A percentile compares a stretch with the other conserved stretches of the same genome.
phyloP scores from a whole-genome alignment of 1,284 basidiomycete genomes.

The Trichosporon ovoides region DNA sequence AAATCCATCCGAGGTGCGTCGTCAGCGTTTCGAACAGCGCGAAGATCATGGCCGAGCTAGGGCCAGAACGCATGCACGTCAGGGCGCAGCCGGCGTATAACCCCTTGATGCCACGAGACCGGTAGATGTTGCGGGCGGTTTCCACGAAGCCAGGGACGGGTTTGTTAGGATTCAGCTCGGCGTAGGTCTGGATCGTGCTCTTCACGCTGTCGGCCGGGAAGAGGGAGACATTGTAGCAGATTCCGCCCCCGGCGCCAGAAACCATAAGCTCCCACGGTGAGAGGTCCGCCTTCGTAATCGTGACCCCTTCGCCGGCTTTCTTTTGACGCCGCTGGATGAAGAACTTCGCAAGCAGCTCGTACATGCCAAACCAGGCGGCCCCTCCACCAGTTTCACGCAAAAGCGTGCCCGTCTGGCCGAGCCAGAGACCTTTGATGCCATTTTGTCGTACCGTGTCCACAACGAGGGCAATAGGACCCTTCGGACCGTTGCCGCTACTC shows the following conservation, averaged over 20 bases:
- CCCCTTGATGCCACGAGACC: conserved; percentile 69
- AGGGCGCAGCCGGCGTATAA: conserved; percentile 95
- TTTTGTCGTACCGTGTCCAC: conserved; percentile 59
- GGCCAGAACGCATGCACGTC: conserved; percentile 79
- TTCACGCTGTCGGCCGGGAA: conserved; percentile 95
- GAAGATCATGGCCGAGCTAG: conserved; percentile 87
- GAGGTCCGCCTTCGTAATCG: conserved; percentile 55
- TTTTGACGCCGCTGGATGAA: conserved; percentile 53
- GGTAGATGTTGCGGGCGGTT: conserved; percentile 69
- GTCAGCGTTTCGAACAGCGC: conserved; percentile 74
- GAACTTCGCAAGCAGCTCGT: conserved; percentile 63
- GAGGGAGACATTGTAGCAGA: conserved; percentile 72
- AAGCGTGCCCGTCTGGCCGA: conserved; percentile 78
- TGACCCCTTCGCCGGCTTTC: conserved; percentile 15
- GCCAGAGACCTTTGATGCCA: conserved; percentile 76
- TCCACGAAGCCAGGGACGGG: conserved; percentile 58
- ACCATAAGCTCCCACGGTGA: conserved; percentile 73
- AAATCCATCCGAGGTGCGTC: conserved; percentile 36
- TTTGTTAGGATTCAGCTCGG: conserved; percentile 65
- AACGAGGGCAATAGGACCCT: conserved; percentile 68
- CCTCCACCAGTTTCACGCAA: conserved; percentile 82
- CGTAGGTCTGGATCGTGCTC: conserved; percentile 89
- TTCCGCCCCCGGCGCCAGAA: conserved; percentile 80
- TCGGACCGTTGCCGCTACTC: conserved; percentile 38
- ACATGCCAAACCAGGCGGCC: conserved; percentile 80